Evolutionary conservation across 306 rosid genomes (phyloP), one percentile per base, ranked within the genome.

Genomic region (Cucurbita pepo): DNA sequence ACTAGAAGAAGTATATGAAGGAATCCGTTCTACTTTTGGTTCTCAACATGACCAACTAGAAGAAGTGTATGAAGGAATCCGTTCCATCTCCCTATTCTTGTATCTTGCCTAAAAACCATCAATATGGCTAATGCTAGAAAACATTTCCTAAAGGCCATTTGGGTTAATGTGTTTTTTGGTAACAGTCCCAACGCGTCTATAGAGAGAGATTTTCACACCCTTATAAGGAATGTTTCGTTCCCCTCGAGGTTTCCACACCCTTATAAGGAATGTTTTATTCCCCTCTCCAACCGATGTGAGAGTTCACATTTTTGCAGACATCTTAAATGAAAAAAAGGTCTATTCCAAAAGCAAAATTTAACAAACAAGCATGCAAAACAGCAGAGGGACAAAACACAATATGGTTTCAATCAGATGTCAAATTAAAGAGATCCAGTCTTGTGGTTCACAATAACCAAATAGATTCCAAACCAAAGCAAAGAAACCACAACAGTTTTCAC

Each of bases 31-130:
- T 83, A 30, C 34, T 30, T 30, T 30, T 30, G 34, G 60, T 83
- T 81, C 88, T 76, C 34, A 82, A 86, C 18, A 83, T 85, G 0
- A 80, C 30, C 7, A 50, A 84, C 77, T 59, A 86, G 4, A 83
- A 51, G n/a, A 82, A 57, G 77, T 85, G 80, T 56, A 77, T 84
- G n/a, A 86, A 79, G 45, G 87, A 88, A 2, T 41, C 74, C 71
- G 77, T 90, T 34, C 70, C 34, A 38, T 92, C 85, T 5, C 82
- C 92, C 13, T 82, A 75, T 13, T 87, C 96, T 1, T 81, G 34
- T 30, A 30, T 30, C 34, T 30, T 30, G 34, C 34, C 34, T 30
- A 30, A 30, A 30, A 30, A 3, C 3, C 34, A 30, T 30, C 34
- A 2, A 30, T 30, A n/a, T n/a, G 67, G n/a, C 40, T 57, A 0